Evolutionary conservation across 164 flowering plant species (phyloP).

Genomic region (Tetrastigma voinierianum): DNA sequence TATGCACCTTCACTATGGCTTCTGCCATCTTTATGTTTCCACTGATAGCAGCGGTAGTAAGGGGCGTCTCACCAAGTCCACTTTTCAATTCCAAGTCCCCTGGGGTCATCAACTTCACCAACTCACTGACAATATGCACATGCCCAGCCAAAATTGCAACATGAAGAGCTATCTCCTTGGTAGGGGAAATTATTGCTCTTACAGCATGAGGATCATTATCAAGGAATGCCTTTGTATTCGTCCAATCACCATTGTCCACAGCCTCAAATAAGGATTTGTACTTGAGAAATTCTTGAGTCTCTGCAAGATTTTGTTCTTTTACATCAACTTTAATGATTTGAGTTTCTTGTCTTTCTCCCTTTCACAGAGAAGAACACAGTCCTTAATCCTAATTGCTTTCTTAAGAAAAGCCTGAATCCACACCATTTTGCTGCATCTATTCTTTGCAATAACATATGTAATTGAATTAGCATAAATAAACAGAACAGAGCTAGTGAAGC

Average conservation of each 20-base stretch:
- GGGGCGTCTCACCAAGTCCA: conserved; percentile 14
- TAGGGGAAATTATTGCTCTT: conserved; percentile 15
- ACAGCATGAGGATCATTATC: conserved; percentile 11
- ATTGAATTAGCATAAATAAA: too few relatives aligned
- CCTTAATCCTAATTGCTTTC: too few relatives aligned
- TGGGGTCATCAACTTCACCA: conserved; percentile 12
- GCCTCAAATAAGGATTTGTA: conserved; percentile 8
- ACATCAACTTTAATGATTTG: background rate
- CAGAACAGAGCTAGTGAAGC: too few relatives aligned
- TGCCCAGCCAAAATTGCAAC: conserved; percentile 26
- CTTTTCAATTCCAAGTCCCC: conserved; percentile 14
- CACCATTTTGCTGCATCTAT: too few relatives aligned
- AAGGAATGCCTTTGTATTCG: conserved; percentile 8
- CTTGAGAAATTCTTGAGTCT: background rate
- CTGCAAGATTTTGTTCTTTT: background rate
- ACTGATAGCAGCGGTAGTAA: conserved; percentile 25
- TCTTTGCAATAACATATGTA: too few relatives aligned
- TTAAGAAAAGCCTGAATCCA: too few relatives aligned
- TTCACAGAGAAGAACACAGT: too few relatives aligned
- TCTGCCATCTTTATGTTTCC: conserved; percentile 19
- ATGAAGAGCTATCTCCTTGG: conserved; percentile 31
- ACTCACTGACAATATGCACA: conserved; percentile 16
- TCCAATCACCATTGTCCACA: conserved; percentile 16
- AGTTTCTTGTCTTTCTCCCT: background rate
- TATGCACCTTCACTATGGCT: conserved; percentile 14